These are phyloP conservation scores for Avena eriantha DNA, from an alignment of 176 grass and related monocot species.

Conservation along the genomic window DNA sequence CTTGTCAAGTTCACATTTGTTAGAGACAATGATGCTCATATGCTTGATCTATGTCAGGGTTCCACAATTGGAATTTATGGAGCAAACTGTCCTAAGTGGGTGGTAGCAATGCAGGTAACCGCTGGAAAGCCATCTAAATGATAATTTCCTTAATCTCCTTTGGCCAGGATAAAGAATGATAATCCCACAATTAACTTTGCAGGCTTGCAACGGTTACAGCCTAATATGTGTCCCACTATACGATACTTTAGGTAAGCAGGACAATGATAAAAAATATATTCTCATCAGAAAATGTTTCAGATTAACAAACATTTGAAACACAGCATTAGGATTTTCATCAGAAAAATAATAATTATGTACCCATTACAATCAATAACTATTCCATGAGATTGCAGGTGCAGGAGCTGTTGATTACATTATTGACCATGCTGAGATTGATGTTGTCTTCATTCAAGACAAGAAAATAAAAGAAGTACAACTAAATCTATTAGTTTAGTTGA, in stretches of 20 bases:
- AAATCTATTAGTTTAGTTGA: background rate
- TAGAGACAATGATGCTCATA: constrained; percentile 19
- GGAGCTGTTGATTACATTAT: constrained; percentile 89
- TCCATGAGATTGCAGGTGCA: constrained; percentile 57
- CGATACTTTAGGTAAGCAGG: constrained; percentile 79
- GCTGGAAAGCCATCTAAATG: background rate
- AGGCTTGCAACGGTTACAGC: constrained; percentile 96
- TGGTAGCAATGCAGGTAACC: constrained; percentile 85
- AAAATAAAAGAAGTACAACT: constrained; percentile 82
- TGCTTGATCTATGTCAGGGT: constrained; percentile 55
- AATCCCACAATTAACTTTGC: constrained; percentile 36
- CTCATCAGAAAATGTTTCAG: constrained; percentile 17
- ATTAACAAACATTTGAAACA: constrained; percentile 26
- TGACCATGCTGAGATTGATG: constrained; percentile 91
- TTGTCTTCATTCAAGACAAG: constrained; percentile 89
- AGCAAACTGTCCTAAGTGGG: constrained; percentile 95
- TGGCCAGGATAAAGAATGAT: constrained; percentile 30
- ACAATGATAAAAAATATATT: constrained; percentile 10
- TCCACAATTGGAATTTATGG: constrained; percentile 86
- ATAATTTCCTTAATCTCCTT: constrained; percentile 20
- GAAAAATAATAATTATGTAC: background rate
- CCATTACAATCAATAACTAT: constrained; percentile 16
- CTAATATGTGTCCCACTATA: constrained; percentile 89
- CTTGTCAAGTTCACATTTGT: constrained; percentile 13
- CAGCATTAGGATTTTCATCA: background rate